Evolutionary conservation across 345 rosid genomes (phyloP).

Genomic region (Heritiera fomes): DNA sequence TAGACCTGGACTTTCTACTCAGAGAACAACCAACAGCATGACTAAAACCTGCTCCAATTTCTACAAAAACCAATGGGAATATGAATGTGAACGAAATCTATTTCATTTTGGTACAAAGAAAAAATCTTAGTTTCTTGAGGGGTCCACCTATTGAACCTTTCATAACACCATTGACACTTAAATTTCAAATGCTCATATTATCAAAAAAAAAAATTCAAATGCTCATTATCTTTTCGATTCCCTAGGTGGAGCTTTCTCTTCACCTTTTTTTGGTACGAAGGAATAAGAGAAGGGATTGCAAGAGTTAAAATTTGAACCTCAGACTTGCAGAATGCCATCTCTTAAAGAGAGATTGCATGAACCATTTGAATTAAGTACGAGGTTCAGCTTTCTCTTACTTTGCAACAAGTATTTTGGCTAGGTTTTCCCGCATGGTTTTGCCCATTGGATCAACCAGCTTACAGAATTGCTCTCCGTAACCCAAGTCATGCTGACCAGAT

Average conservation of each 20-base stretch:
- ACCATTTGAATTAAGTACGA: too few species aligned
- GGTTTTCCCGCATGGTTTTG: conserved; percentile 47
- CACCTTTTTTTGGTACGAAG: too few species aligned
- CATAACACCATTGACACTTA: background rate
- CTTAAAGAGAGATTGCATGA: too few species aligned
- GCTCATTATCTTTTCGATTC: background rate
- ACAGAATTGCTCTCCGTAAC: conserved; percentile 61
- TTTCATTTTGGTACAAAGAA: background rate
- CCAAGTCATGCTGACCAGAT: conserved; percentile 65
- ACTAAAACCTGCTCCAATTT: background rate
- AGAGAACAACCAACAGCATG: background rate
- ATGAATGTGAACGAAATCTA: background rate
- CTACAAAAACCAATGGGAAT: background rate
- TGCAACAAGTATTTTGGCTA: conserved; percentile 55
- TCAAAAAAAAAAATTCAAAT: too few species aligned
- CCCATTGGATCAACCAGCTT: conserved; percentile 64
- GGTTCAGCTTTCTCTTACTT: conserved; percentile 18
- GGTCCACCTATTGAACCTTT: background rate
- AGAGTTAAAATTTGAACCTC: too few species aligned
- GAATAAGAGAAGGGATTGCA: too few species aligned
- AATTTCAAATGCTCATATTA: background rate
- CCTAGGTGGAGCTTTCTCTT: conserved; percentile 23
- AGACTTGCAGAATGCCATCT: too few species aligned
- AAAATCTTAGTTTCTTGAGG: background rate
- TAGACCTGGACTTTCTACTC: background rate